Conservation (phyloP, 805 yeast genomes). For the Candida pini region DNA sequence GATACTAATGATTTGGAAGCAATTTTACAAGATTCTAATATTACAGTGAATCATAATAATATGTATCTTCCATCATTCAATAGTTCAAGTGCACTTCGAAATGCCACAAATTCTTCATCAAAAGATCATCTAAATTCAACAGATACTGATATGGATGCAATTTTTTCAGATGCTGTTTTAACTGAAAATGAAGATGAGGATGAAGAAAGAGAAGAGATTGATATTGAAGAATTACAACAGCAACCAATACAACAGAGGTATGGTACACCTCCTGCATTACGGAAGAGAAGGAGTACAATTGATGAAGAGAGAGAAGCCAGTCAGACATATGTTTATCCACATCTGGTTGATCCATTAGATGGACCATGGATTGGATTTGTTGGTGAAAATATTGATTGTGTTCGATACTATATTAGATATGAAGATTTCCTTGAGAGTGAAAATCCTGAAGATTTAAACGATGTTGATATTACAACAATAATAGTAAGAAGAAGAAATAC, state of each 20-base stretch:
- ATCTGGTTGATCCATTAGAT: slow-evolving; percentile 38
- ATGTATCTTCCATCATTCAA: slow-evolving; percentile 7
- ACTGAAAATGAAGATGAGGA: slow-evolving; percentile 4
- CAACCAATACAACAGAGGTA: slow-evolving; percentile 1
- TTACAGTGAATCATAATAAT: slow-evolving; percentile 6
- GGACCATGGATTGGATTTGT: slow-evolving; percentile 57
- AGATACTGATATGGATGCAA: not conserved
- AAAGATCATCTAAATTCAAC: not conserved
- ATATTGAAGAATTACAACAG: slow-evolving; percentile 1
- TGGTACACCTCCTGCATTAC: slow-evolving; percentile 5
- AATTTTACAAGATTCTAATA: slow-evolving; percentile 7
- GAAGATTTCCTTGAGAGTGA: slow-evolving; percentile 1
- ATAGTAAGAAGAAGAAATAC: slow-evolving; percentile 19
- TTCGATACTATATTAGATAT: slow-evolving; percentile 23
- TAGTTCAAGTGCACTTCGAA: slow-evolving; percentile 7
- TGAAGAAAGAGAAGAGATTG: not conserved
- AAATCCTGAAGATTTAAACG: slow-evolving; percentile 2
- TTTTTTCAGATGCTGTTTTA: slow-evolving; percentile 13
- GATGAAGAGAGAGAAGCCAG: slow-evolving; percentile 53
- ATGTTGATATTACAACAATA: slow-evolving; percentile 9
- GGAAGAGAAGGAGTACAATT: slow-evolving; percentile 43
- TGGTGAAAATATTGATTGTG: slow-evolving; percentile 42
- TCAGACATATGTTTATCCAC: slow-evolving; percentile 47
- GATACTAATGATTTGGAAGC: slow-evolving; percentile 18
- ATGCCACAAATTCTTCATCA: not conserved